Base-by-base conservation (phyloP, 441 rosid genomes). In the Syzygium malaccense region DNA sequence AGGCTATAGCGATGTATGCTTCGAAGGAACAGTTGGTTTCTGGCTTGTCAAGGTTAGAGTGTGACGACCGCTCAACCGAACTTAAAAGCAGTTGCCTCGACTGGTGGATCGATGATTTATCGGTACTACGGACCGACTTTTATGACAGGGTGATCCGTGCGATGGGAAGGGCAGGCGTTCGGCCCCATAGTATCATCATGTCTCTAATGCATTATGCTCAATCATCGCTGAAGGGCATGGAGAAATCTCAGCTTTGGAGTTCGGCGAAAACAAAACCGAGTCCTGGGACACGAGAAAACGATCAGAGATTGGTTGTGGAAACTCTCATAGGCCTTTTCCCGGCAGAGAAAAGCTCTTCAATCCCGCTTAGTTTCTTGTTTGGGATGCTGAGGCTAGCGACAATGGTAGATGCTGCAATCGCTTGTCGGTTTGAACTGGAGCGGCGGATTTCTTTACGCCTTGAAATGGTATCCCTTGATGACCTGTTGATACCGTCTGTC, bases 41-140 rank as follows among this genome's bases (percentile, higher is more conserved):
- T 0, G 94, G 96, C 45, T 90, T 95, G 91, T 93, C 96, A 17
- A 93, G 86, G 32, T 88, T 95, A 66, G 95, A 92, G 66, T 94
- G 94, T 32, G 88, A 89, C 6, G 89, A 85, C 11, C 89, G 92
- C 87, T 94, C 96, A 25, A 90, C 95, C 26, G 98, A 95, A 88
- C 92, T 96, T 28, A 96, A 95, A 75, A 90, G 92, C 75, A 87
- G 91, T 58, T 92, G 96, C 88, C 90, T 93, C 18, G 96, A 94
- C 86, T 94, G 98, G 96, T 97, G 98, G 99, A 91, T 94, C 7
- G 96, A 97, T 90, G 98, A 96, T 89, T 94, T 97, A 48, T 95
- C 96, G 10, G 92, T 85, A 18, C 91, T 97, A 41, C 89, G 94
- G 86, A 94, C 96, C 56, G 94, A 93, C 66, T 95, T 92, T 88